A percentile compares a stretch with the other conserved stretches of the same genome.
Conservation (phyloP, 169 alveolate genomes). For the Plasmodium knowlesi region DNA sequence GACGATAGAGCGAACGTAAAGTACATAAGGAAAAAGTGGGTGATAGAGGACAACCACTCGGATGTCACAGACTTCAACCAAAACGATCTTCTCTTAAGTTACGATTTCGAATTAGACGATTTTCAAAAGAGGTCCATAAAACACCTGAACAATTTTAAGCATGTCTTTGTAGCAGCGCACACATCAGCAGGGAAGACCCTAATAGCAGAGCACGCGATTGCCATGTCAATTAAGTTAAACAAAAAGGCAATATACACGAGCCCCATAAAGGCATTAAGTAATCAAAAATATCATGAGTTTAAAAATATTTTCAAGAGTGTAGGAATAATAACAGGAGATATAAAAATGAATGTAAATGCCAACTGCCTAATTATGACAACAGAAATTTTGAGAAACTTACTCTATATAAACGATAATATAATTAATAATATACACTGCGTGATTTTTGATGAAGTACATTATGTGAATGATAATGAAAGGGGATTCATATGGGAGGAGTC, state of each 20-base stretch:
- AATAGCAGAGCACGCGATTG: conserved; percentile 98
- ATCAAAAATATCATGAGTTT: conserved; percentile 97
- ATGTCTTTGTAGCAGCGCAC: conserved; percentile 98
- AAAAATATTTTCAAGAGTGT: conserved; percentile 89
- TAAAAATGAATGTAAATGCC: conserved; percentile 95
- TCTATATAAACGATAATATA: conserved; percentile 89
- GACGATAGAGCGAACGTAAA: conserved; percentile 27
- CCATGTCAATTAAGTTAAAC: conserved; percentile 93
- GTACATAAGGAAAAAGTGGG: conserved; percentile 82
- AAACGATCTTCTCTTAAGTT: conserved; percentile 86
- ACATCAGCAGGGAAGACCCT: conserved; percentile 99
- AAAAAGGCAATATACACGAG: conserved; percentile 97
- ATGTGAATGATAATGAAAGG: conserved; percentile 95
- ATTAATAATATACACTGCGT: conserved; percentile 96
- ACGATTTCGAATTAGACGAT: conserved; percentile 95
- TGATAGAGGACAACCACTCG: conserved; percentile 79
- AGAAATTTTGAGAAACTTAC: conserved; percentile 95
- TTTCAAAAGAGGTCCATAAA: conserved; percentile 97
- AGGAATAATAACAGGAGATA: conserved; percentile 99
- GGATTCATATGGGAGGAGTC: conserved; percentile 99
- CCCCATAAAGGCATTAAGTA: conserved; percentile 99
- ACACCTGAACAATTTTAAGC: conserved; percentile 92
- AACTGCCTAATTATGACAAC: conserved; percentile 98
- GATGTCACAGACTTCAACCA: conserved; percentile 51
- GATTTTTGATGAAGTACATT: conserved; percentile 99